phyloP scores from a whole-genome alignment of 2,329 filamentous ascomycete genomes.

The Pseudopithomyces chartarum region DNA sequence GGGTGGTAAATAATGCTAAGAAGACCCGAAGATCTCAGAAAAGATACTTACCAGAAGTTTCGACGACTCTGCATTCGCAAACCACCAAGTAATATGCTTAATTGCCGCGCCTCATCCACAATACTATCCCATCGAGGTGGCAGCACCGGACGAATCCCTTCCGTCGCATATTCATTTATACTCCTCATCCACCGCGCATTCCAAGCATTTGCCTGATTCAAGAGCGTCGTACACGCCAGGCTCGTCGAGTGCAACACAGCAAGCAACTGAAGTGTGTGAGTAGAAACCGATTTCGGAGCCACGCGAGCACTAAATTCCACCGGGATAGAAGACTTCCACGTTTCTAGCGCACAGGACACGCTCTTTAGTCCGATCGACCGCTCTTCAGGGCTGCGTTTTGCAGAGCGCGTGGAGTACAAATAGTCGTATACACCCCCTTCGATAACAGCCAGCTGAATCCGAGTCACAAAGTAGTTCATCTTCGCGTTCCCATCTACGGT shows the following conservation, averaged over 20 bases:
- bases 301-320: slow-evolving; percentile 18
- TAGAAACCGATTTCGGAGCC: slow-evolving; percentile 16
- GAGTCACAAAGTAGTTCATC: slow-evolving; percentile 26
- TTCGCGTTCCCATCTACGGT: slow-evolving; percentile 19
- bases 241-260: slow-evolving; percentile 24
- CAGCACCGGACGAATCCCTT: slow-evolving; percentile 17
- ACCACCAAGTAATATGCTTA: slow-evolving; percentile 19
- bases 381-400: slow-evolving; percentile 21
- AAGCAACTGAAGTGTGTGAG: slow-evolving; percentile 20
- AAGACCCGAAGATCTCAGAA: not conserved
- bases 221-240: slow-evolving; percentile 23
- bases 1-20: not conserved
- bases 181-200: slow-evolving; percentile 15
- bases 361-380: slow-evolving; percentile 16
- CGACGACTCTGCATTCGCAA: slow-evolving; percentile 17
- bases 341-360: slow-evolving; percentile 20
- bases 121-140: slow-evolving; percentile 24
- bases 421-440: slow-evolving; percentile 29
- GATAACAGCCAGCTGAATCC: slow-evolving; percentile 25
- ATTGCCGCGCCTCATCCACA: slow-evolving; percentile 24
- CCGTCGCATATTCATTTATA: slow-evolving; percentile 18
- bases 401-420: slow-evolving; percentile 25
- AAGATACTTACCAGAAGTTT: slow-evolving; percentile 26
- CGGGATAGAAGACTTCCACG: slow-evolving; percentile 26
- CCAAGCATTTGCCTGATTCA: slow-evolving; percentile 25